Evolutionary conservation across 192 early-diverging fungal genomes (phyloP), one percentile per base, ranked within the genome.

Genomic region (Gorgonomyces haynaldii): DNA sequence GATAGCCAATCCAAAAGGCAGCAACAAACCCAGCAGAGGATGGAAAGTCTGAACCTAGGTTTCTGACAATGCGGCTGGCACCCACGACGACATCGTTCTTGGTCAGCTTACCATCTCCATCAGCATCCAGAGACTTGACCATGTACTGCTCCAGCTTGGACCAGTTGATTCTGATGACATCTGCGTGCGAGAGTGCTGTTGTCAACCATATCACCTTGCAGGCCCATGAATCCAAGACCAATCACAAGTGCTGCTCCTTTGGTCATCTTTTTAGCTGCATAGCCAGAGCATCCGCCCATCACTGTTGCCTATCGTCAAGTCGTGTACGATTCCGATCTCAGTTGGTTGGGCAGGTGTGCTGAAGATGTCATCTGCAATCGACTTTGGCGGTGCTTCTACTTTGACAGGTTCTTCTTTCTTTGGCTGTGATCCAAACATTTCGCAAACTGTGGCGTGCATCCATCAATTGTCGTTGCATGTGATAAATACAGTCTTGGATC

Each of bases 271-370:
- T 28, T 43, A 7, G 42, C 23, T 28, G 42, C 42, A 19, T 28
- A 43, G 12, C 42, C 42, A 26, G 42, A n/a, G 5, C 42, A 22
- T 43, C 16, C 16, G 0, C 42, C 42, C 16, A 43, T 28, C 5
- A 43, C 16, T 28, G 42, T 22, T 15, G 42, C 42, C 39, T 41
- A 23, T 12, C 2, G 21, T 21, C 20, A 22, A 6, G 16, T 7
- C 21, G 24, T 22, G 6, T 41, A 41, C 39, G 25, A 43, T 21
- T 28, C 42, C 42, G 17, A 43, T 43, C 23, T 43, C 42, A n/a
- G n/a, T n/a, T n/a, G n/a, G n/a, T n/a, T n/a, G n/a, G n/a, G n/a
- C n/a, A n/a, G n/a, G n/a, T n/a, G n/a, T n/a, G n/a, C n/a, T n/a
- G n/a, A n/a, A n/a, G n/a, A n/a, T n/a, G n/a, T n/a, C n/a, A n/a